phyloP scores from a whole-genome alignment of 306 rosid species.

The Dalbergia cochinchinensis region DNA sequence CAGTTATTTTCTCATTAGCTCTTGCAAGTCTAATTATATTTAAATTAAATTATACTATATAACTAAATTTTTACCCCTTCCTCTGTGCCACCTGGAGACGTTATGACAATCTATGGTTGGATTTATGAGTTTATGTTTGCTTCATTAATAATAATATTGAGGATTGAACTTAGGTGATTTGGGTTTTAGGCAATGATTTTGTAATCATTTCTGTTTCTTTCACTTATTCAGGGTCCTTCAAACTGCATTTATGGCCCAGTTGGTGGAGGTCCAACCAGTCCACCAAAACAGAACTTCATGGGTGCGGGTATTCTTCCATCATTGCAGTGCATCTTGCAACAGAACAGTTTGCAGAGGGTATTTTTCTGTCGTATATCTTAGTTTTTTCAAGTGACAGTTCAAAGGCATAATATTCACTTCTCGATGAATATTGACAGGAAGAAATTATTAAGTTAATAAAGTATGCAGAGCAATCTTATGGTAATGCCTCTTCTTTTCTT shows the following conservation, averaged over 20 bases:
- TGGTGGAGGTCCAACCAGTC: conserved; percentile 65
- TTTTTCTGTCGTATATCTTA: conserved; percentile 25
- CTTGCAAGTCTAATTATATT: conserved; percentile 26
- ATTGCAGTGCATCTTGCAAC: conserved; percentile 83
- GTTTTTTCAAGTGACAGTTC: conserved; percentile 24
- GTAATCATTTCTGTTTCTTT: conserved; percentile 62
- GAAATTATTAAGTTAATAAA: conserved; percentile 85
- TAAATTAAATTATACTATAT: conserved; percentile 12
- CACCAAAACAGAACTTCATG: conserved; percentile 57
- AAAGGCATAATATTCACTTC: conserved; percentile 29
- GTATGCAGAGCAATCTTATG: conserved; percentile 77
- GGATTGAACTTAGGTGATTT: conserved; percentile 59
- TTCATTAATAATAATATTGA: conserved; percentile 32
- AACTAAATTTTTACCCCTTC: not conserved
- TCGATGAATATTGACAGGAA: conserved; percentile 67
- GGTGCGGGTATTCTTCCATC: conserved; percentile 68
- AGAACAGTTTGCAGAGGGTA: conserved; percentile 86
- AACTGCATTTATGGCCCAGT: conserved; percentile 58
- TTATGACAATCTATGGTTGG: conserved; percentile 10
- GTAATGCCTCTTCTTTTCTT: conserved; percentile 58
- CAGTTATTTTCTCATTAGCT: conserved; percentile 28
- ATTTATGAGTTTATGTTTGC: conserved; percentile 44
- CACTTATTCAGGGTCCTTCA: conserved; percentile 73
- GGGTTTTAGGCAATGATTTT: conserved; percentile 66
- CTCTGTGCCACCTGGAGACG: not conserved